Conservation (phyloP, 2,329 filamentous ascomycete genomes). For the Trichothecium sympodiale region DNA sequence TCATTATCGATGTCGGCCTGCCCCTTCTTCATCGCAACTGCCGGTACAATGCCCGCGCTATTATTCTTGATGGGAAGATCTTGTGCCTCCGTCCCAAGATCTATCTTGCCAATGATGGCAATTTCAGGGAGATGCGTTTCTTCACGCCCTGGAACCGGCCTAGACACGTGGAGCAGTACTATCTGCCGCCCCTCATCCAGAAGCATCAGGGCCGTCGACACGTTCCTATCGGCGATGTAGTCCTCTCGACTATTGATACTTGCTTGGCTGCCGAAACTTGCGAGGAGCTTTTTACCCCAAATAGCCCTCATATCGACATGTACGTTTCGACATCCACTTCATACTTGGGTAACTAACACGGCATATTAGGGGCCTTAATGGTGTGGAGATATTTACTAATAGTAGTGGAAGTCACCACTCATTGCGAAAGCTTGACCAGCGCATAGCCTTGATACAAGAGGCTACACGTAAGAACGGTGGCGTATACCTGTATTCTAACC, state of each 20-base stretch:
- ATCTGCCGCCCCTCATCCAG: conserved; percentile 13
- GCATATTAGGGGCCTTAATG: conserved; percentile 42
- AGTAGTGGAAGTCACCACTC: conserved; percentile 54
- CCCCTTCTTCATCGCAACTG: conserved; percentile 20
- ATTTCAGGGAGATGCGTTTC: conserved; percentile 26
- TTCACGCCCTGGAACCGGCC: conserved; percentile 29
- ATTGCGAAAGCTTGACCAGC: conserved; percentile 49
- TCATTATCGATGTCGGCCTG: conserved; percentile 21
- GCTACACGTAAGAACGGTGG: conserved; percentile 52
- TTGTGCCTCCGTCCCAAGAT: conserved; percentile 15
- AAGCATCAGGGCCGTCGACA: conserved; percentile 17
- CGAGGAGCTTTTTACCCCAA: conserved; percentile 17
- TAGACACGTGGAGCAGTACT: conserved; percentile 22
- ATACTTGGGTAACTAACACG: background rate
- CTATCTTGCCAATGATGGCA: conserved; percentile 22
- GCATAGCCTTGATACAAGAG: conserved; percentile 53
- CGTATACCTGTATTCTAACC: conserved; percentile 34
- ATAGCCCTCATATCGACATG: conserved; percentile 4
- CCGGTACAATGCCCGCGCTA: conserved; percentile 24
- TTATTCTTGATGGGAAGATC: conserved; percentile 19
- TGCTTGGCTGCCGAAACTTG: conserved; percentile 29
- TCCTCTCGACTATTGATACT: conserved; percentile 26
- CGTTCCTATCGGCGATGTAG: conserved; percentile 28
- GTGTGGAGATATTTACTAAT: conserved; percentile 64
- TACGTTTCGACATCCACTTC: background rate